These are phyloP conservation scores for Wallacemonas sp. DNA, from an alignment of 208 protist genomes.

Conservation along the genomic window DNA sequence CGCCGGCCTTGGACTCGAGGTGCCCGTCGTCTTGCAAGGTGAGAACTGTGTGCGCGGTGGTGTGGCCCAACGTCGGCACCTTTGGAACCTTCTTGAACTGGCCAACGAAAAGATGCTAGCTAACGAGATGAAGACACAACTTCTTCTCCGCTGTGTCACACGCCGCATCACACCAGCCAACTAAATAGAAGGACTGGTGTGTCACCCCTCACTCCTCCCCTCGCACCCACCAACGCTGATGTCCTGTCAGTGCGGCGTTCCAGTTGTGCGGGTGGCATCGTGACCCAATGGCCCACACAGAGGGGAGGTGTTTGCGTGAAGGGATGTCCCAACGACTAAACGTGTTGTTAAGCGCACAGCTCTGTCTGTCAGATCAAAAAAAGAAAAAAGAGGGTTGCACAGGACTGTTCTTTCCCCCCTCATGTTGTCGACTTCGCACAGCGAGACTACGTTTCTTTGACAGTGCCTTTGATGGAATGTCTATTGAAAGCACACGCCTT, in stretches of 20 bases:
- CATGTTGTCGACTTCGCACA: too few relatives aligned
- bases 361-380: neutral
- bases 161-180: constrained; percentile 10
- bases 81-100: constrained; percentile 61
- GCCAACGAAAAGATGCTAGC: constrained; percentile 81
- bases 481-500: too few relatives aligned
- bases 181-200: constrained; percentile 6
- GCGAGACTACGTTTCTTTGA: too few relatives aligned
- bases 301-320: too few relatives aligned
- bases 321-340: too few relatives aligned
- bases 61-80: constrained; percentile 45
- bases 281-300: too few relatives aligned
- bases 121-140: constrained; percentile 54
- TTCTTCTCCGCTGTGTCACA: constrained; percentile 42
- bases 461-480: too few relatives aligned
- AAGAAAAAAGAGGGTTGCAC: neutral
- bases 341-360: neutral
- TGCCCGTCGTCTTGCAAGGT: constrained; percentile 69
- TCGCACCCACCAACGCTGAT: too few relatives aligned
- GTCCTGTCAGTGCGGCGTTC: too few relatives aligned
- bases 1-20: constrained; percentile 65
- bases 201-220: too few relatives aligned
- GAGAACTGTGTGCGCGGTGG: constrained; percentile 47
- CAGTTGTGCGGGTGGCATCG: too few relatives aligned
- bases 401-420: too few relatives aligned